Conservation (phyloP, 2,329 filamentous ascomycete genomes). For the Trichophyton equinum region DNA sequence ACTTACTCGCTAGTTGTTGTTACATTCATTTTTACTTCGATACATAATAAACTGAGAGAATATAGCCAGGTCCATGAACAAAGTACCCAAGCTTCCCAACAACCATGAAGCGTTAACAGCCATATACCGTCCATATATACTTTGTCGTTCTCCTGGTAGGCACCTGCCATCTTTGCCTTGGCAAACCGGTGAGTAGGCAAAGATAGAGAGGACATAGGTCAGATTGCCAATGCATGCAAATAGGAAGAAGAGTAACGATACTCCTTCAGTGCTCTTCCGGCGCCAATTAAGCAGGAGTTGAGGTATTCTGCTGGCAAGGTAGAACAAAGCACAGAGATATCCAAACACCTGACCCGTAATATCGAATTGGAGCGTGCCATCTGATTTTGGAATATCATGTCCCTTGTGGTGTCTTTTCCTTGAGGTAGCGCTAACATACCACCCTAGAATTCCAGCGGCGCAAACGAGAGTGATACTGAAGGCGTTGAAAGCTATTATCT, state of each 20-base stretch:
- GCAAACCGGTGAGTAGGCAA: conserved; percentile 75
- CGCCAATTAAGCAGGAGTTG: conserved; percentile 87
- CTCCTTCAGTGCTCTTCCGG: conserved; percentile 82
- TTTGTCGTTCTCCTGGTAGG: conserved; percentile 49
- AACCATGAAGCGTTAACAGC: conserved; percentile 87
- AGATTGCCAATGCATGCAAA: conserved; percentile 93
- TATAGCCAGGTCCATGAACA: conserved; percentile 72
- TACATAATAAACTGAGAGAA: conserved; percentile 92
- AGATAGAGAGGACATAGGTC: conserved; percentile 82
- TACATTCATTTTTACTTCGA: conserved; percentile 27
- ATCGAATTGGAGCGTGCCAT: conserved; percentile 50
- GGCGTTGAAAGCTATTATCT: conserved; percentile 56
- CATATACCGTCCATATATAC: conserved; percentile 67
- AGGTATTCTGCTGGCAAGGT: conserved; percentile 78
- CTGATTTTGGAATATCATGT: conserved; percentile 21
- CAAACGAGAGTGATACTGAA: conserved; percentile 70
- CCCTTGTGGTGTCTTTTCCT: conserved; percentile 15
- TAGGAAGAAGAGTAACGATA: conserved; percentile 88
- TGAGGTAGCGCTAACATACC: conserved; percentile 57
- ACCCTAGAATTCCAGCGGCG: conserved; percentile 69
- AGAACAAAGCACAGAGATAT: conserved; percentile 78
- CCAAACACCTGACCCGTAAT: conserved; percentile 79
- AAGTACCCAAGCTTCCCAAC: conserved; percentile 73
- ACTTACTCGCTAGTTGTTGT: conserved; percentile 9
- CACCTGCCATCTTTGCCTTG: conserved; percentile 37